Evolutionary conservation across 1,284 basidiomycete species (phyloP), one percentile per base, ranked within the genome.

Genomic region (Gymnopus androsaceus): DNA sequence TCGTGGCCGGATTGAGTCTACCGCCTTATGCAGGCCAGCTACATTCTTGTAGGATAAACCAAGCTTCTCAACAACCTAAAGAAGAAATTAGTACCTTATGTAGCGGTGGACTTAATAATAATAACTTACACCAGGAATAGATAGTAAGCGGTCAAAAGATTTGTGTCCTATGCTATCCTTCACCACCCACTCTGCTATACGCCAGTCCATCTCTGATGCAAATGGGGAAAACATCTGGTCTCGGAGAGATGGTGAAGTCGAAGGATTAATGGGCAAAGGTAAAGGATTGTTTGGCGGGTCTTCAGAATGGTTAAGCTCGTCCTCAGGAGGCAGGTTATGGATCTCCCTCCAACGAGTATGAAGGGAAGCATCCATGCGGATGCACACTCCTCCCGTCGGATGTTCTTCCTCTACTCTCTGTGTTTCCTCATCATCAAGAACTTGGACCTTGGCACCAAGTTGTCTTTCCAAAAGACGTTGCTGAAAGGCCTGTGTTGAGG

Each of bases 171-270:
- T 3, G 51, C 30, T n/a, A 17, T 61, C 57, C 37, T 55, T 51
- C 2, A 60, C 46, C n/a, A 54, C 59, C 62, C 62, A 63, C 12
- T 53, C 19, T 25, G 62, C 62, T 14, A 63, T 52, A 15, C 44
- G 12, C 62, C 62, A 63, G 47, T 63, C 60, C 19, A 61, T n/a
- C 33, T 60, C 46, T 2, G 53, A 58, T 2, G 57, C 51, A 27
- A 63, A 63, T 1, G 51, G 59, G 4, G 30, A 15, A 30, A 50
- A 60, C 31, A 11, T 17, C 12, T 7, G 7, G n/a, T 41, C n/a
- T 17, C 7, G 21, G 8, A 23, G 40, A n/a, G 15, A 9, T 11
- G 40, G 17, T 8, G 40, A 41, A 23, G 9, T 41, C 40, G 8
- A 34, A 8, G 15, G 33, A 15, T 7, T 41, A 9, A 23, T 41